Conservation (phyloP, 768 basidiomycete genomes). For the Pleurotus tuoliensis region DNA sequence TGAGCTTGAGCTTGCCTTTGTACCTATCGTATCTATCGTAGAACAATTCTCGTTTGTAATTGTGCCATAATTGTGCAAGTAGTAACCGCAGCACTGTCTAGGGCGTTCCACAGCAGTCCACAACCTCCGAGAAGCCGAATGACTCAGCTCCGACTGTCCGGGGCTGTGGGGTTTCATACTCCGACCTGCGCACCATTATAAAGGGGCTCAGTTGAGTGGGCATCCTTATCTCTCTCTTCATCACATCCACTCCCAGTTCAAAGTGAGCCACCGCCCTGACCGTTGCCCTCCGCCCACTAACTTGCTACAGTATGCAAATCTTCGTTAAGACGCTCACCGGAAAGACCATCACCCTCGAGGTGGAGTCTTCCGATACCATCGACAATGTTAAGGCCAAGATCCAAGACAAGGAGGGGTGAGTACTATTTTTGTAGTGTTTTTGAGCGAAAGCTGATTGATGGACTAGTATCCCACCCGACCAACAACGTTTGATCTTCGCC, state of each 20-base stretch:
- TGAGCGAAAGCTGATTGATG: conserved; percentile 6
- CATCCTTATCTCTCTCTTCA: conserved; percentile 12
- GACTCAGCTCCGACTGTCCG: background rate
- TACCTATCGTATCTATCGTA: background rate
- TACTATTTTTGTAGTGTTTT: background rate
- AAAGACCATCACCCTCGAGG: conserved; percentile 83
- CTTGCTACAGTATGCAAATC: conserved; percentile 26
- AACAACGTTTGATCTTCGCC: conserved; percentile 94
- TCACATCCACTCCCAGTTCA: conserved; percentile 9
- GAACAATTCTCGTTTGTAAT: background rate
- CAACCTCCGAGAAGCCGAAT: conserved; percentile 3
- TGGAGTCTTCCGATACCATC: conserved; percentile 72
- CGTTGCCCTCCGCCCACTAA: conserved; percentile 30
- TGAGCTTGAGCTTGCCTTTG: background rate
- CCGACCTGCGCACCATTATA: conserved; percentile 29
- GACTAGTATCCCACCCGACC: conserved; percentile 73
- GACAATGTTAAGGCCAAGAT: conserved; percentile 82
- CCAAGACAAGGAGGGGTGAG: conserved; percentile 75
- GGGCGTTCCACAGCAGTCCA: background rate
- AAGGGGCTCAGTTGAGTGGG: conserved; percentile 9
- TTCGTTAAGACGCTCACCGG: conserved; percentile 81
- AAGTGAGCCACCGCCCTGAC: conserved; percentile 11
- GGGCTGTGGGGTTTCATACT: conserved; percentile 34
- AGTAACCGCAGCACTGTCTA: background rate
- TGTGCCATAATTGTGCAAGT: too few relatives aligned